Base-by-base conservation (phyloP, 2,329 filamentous ascomycete species). In the Coniochaeta sp. region DNA sequence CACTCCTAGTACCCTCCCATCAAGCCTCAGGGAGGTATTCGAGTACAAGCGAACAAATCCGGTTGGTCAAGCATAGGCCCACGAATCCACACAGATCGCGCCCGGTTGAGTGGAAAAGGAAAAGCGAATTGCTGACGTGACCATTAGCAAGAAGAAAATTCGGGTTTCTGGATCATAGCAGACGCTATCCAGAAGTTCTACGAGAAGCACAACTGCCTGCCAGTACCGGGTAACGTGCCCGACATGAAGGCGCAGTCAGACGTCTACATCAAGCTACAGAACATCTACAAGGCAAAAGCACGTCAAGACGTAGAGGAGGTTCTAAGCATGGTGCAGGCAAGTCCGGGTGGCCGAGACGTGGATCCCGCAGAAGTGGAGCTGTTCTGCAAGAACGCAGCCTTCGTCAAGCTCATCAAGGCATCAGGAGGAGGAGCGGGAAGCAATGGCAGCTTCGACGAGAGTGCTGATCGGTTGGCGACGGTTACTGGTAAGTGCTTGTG, bases 171-270 rank as follows among this genome's bases (percentile, higher is more conserved):
- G 95, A 76, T 93, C 62, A 93, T 97, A 66, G 89, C 90, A 9
- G 82, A 86, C 60, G 93, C 93, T 0, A 81, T 98, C 60, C 86
- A 86, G 62, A 70, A 81, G 22, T 99, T 99, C 73, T 88, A 93
- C 72, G 73, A 82, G 11, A 85, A 85, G 59, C 86, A 97, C 70
- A 77, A 81, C 8, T 81, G 88, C 31, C 81, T 99, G 6, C 95
- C 95, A 17, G 79, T 99, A 0, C 89, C 93, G 0, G 96, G 95
- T 14, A 87, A 89, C 3, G 79, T 99, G 1, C 95, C 96, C 1
- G 95, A 99, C 72, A 99, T 99, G 95, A 99, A 99, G 77, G 92
- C 95, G 2, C 85, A 93, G 70, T 96, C 93, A 3, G 85, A 82
- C 60, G 89, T 96, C 63, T 99, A 99, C 76, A 89, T 99, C 65